Evolutionary conservation across 140 eudicot genomes (phyloP).

Genomic region (Oenanthe javanica): DNA sequence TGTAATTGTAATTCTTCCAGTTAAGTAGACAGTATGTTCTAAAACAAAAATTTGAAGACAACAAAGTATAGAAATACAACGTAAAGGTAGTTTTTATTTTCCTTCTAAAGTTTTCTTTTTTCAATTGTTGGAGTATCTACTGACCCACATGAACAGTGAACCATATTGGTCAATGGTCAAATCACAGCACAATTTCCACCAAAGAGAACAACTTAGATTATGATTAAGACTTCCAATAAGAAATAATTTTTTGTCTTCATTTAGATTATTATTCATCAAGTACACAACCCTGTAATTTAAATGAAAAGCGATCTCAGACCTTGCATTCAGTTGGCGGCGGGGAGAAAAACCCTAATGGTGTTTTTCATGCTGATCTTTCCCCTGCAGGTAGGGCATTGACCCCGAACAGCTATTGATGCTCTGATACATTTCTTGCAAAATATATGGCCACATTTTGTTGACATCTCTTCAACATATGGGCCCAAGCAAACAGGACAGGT

Average conservation of each 20-base stretch:
- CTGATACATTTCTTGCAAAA: slow-evolving; percentile 79
- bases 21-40: not conserved
- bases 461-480: slow-evolving; percentile 58
- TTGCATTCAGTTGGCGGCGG: slow-evolving; percentile 39
- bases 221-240: not conserved
- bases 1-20: not conserved
- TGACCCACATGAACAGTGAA: not conserved
- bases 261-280: not conserved
- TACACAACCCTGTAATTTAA: too few relatives aligned
- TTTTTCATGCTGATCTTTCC: slow-evolving; percentile 53
- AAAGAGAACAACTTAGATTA: not conserved
- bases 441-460: slow-evolving; percentile 94
- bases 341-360: slow-evolving; percentile 71
- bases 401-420: slow-evolving; percentile 54
- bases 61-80: not conserved
- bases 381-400: slow-evolving; percentile 85
- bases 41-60: too few relatives aligned
- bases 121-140: not conserved
- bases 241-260: not conserved
- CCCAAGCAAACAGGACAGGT: slow-evolving; percentile 94
- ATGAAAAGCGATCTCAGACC: slow-evolving; percentile 18
- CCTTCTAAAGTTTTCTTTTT: not conserved
- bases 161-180: not conserved
- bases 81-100: not conserved
- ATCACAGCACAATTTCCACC: not conserved